Evolutionary conservation across 768 basidiomycete genomes (phyloP), one percentile per base, ranked within the genome.

Genomic region (Lactifluus piperatus): DNA sequence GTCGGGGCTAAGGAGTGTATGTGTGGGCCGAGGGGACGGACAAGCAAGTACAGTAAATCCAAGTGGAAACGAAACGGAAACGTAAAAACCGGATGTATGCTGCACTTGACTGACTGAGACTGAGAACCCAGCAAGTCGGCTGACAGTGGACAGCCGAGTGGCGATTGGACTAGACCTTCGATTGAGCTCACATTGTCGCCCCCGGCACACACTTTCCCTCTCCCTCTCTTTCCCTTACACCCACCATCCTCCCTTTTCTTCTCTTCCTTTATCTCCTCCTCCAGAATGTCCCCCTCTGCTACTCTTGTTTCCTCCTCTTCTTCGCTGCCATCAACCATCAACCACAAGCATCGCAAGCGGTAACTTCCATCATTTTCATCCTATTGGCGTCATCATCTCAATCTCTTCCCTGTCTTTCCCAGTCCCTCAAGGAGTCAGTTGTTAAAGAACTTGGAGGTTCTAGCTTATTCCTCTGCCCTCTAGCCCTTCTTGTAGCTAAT

Each of bases 401-500:
- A 54, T 44, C 48, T 27, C 22, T 49, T 44, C 39, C 36, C 50
- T 64, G 32, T 64, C 66, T 54, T 58, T 60, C 49, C 59, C 66
- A 67, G 64, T 62, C 71, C 66, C 14, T 62, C 61, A 16, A 62
- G 51, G 58, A 53, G 39, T 29, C 74, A 74, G 51, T 72, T 79
- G 63, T 63, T 73, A 54, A 72, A 71, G 67, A 70, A 67, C 58
- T 66, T 78, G 51, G 68, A 78, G 74, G 78, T 78, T 30, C 26
- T 24, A n/a, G 18, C 30, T 22, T 10, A 3, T 62, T 62, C 45
- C 51, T 36, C 41, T 47, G 3, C 45, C 50, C 41, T 55, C 57
- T 36, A 22, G 46, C 52, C 39, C 13, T 50, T 24, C 36, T 47
- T 54, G 18, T 24, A 56, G 64, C 50, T 69, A 58, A 70, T 66